Conservation (phyloP, 768 basidiomycete species). For the Saitozyma podzolica region DNA sequence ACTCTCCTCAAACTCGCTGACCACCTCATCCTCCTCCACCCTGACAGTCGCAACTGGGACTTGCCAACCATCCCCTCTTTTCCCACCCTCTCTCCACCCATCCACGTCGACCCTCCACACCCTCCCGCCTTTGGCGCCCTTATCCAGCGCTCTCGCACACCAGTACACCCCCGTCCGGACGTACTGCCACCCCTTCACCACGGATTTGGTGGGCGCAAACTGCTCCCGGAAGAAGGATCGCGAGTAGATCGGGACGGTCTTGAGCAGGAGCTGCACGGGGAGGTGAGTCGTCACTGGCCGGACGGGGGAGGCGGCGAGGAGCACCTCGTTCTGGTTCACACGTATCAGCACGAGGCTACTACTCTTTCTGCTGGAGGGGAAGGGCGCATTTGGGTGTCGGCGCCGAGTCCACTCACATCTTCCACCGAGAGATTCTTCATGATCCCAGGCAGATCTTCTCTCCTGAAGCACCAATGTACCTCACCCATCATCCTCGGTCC, state of each 20-base stretch:
- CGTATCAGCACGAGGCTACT: slow-evolving; percentile 2
- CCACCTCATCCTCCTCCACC: slow-evolving; percentile 13
- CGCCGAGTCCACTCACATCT: slow-evolving; percentile 39
- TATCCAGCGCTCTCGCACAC: slow-evolving; percentile 44
- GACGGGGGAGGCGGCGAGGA: slow-evolving; percentile 43
- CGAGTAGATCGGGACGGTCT: slow-evolving; percentile 42
- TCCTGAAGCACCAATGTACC: slow-evolving; percentile 50
- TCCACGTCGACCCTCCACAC: slow-evolving; percentile 41
- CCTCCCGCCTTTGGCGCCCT: slow-evolving; percentile 38
- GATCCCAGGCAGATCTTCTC: slow-evolving; percentile 45
- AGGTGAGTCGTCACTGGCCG: slow-evolving; percentile 40
- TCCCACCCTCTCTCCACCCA: slow-evolving; percentile 35
- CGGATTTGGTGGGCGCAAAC: slow-evolving; percentile 34
- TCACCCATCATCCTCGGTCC: slow-evolving; percentile 44
- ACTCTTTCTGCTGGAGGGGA: not conserved
- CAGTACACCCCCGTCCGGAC: slow-evolving; percentile 43
- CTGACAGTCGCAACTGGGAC: slow-evolving; percentile 12
- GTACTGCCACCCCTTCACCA: slow-evolving; percentile 40
- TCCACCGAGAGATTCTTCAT: slow-evolving; percentile 46
- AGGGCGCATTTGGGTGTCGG: not conserved
- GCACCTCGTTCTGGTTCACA: slow-evolving; percentile 44
- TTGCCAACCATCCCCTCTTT: slow-evolving; percentile 28
- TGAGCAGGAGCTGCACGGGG: slow-evolving; percentile 28
- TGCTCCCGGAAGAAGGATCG: slow-evolving; percentile 33
- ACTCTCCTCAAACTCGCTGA: slow-evolving; percentile 7